Evolutionary conservation across 306 rosid genomes (phyloP), one percentile per base, ranked within the genome.

Genomic region (Benincasa hispida): DNA sequence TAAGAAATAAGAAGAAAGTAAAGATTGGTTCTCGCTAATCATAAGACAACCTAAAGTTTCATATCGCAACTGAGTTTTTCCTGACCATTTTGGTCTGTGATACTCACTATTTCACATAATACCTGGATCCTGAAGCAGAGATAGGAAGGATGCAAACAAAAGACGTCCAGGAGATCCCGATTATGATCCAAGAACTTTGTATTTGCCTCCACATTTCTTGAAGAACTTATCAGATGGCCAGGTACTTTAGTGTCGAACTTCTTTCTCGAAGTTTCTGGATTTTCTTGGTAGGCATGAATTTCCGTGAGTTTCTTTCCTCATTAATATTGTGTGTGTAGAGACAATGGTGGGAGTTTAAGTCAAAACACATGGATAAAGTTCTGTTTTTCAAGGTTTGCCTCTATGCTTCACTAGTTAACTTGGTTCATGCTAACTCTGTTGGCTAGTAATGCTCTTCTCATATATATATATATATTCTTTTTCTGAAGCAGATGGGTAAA

Each of bases 291-390:
- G 19, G 11, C 5, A 37, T n/a, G 27, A 66, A 10, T 30, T n/a
- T 37, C 5, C 5, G 6, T 66, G 51, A 66, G 53, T 37, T 11
- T 2, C 48, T 66, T 19, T 39, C 25, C 57, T 58, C 21, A 42
- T 57, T 42, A 30, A 56, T 41, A 41, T 59, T 39, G 6, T 28
- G 77, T 79, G 5, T 80, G 61, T 86, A 94, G 99, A 94, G 85
- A 79, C 97, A 94, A 86, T 94, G 99, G 99, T 92, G 97, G 99
- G 99, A 92, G 70, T 94, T 94, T 86, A 94, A 94, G 92, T 88
- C 99, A 51, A 88, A 89, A 81, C 95, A 92, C 76, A 89, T 94
- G 97, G 97, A 92, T 82, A 94, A 94, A 86, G 95, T 94, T 75
- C 78, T 90, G 68, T 94, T 94, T 84, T 94, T 92, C 87, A 94